These are phyloP conservation scores for Plantago lanceolata DNA, from an alignment of 305 asterid genomes.

Conservation along the genomic window DNA sequence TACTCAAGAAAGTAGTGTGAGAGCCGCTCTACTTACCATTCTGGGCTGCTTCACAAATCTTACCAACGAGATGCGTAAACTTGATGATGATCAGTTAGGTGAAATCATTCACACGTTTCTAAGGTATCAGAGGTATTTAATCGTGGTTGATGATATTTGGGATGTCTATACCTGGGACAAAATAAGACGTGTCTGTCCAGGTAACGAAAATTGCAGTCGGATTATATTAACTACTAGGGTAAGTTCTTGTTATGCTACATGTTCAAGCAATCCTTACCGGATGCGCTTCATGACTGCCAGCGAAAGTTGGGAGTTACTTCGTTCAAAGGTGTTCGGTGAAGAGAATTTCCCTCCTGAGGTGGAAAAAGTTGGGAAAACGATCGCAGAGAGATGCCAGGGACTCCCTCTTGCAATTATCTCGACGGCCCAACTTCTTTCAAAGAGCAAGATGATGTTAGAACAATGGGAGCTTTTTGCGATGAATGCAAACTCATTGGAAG, in stretches of 20 bases:
- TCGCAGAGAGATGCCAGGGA: constrained; percentile 2
- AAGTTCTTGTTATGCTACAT: neutral
- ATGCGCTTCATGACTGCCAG: neutral
- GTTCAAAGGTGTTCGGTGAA: neutral
- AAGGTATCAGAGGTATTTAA: constrained; percentile 6
- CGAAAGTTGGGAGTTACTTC: constrained; percentile 13
- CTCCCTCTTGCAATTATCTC: constrained; percentile 10
- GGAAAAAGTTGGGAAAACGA: constrained; percentile 4
- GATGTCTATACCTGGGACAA: constrained; percentile 6
- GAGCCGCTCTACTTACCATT: neutral
- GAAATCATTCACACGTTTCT: neutral
- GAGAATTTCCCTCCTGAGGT: constrained; percentile 6
- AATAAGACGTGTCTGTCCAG: neutral
- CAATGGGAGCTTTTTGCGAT: constrained; percentile 3
- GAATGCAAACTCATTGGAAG: constrained; percentile 3
- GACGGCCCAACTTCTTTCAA: constrained; percentile 6
- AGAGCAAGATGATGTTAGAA: neutral
- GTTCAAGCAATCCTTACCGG: neutral
- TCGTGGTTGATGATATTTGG: constrained; percentile 24
- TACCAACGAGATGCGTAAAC: neutral
- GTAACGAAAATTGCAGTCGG: constrained; percentile 12
- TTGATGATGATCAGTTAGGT: neutral
- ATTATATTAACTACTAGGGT: constrained; percentile 17
- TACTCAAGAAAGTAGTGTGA: neutral
- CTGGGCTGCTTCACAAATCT: neutral